Conservation (phyloP, 2,329 filamentous ascomycete genomes). For the Neurospora sp. region DNA sequence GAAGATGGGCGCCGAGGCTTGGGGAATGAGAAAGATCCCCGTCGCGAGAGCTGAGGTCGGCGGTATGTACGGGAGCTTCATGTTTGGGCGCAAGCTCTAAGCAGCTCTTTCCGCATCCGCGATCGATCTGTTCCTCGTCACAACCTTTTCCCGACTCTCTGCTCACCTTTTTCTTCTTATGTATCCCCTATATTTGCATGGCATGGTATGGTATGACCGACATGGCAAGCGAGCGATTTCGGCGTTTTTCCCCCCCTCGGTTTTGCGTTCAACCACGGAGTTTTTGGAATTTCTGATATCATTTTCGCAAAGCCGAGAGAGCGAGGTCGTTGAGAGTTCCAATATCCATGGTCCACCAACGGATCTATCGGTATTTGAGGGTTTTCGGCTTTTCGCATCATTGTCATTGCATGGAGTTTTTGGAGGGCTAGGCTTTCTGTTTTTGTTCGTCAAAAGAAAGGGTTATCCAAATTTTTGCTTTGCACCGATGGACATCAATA, state of each 20-base stretch:
- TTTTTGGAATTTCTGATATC: background rate
- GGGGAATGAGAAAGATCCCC: conserved; percentile 88
- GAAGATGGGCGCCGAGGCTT: conserved; percentile 79
- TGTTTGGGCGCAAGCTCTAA: conserved; percentile 50
- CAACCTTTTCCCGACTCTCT: conserved; percentile 1
- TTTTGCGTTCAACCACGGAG: background rate
- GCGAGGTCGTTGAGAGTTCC: background rate
- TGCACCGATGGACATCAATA: background rate
- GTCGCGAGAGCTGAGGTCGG: conserved; percentile 86
- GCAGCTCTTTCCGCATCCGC: background rate
- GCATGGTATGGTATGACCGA: conserved; percentile 1
- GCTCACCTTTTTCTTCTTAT: conserved; percentile 2
- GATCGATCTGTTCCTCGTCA: conserved; percentile 3
- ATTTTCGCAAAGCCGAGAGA: background rate
- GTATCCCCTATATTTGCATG: conserved; percentile 2
- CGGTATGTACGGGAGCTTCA: conserved; percentile 74
- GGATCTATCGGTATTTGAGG: background rate
- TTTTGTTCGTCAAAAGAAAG: background rate
- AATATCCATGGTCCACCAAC: background rate
- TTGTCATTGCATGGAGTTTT: background rate
- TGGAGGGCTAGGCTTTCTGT: background rate
- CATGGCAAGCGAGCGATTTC: conserved; percentile 3
- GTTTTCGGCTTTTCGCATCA: background rate
- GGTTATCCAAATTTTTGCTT: background rate
- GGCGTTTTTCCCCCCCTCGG: background rate